Evolutionary conservation across 441 rosid genomes (phyloP).

Genomic region (Pelargonium fulgidum): DNA sequence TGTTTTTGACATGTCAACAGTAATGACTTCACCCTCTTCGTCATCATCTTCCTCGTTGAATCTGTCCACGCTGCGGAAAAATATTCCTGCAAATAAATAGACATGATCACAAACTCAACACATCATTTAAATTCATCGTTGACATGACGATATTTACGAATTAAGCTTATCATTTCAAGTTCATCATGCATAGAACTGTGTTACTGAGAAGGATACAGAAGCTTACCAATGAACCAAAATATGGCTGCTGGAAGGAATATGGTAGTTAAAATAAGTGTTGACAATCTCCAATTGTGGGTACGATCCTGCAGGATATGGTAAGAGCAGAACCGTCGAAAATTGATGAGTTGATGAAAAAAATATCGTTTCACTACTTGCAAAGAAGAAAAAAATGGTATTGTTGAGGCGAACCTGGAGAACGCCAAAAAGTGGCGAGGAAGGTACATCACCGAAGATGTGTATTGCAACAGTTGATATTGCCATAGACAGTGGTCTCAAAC

Average conservation of each 20-base stretch:
- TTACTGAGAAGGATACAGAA: background rate
- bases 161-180: background rate
- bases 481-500: constrained; percentile 69
- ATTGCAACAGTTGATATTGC: constrained; percentile 62
- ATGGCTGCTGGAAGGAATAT: constrained; percentile 70
- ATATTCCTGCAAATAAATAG: constrained; percentile 45
- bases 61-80: constrained; percentile 47
- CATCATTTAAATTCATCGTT: too few relatives aligned
- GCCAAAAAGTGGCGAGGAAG: constrained; percentile 70
- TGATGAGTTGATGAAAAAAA: background rate
- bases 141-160: too few relatives aligned
- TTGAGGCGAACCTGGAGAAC: constrained; percentile 41
- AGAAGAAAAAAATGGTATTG: background rate
- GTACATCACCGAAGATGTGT: constrained; percentile 71
- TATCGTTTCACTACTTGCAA: background rate
- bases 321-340: background rate
- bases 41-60: constrained; percentile 45
- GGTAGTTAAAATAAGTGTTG: constrained; percentile 66
- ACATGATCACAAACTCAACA: background rate
- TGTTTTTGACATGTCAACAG: constrained; percentile 34
- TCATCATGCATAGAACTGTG: background rate
- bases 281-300: constrained; percentile 70
- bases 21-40: constrained; percentile 33
- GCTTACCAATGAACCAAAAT: constrained; percentile 69
- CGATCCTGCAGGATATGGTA: constrained; percentile 24